Percentiles rank a stretch among this genome's conserved stretches.
Evolutionary conservation across 208 protist species (phyloP).

Genomic region (Crithidia thermophila): DNA sequence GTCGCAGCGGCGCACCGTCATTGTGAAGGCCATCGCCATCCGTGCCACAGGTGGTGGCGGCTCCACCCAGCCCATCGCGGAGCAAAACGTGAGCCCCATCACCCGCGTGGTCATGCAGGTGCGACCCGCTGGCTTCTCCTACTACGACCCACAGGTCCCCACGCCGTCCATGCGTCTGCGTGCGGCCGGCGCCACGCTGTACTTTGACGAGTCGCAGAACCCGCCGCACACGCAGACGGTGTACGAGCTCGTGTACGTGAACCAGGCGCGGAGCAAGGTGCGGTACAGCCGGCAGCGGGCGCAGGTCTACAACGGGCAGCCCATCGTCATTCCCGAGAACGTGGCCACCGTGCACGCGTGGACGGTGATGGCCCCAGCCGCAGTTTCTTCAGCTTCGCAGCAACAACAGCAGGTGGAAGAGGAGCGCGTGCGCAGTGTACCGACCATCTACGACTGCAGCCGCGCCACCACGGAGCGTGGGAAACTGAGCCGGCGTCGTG

Average conservation of each 20-base stretch:
- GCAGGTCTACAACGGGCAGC: slow-evolving; percentile 50
- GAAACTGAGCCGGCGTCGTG: slow-evolving; percentile 34
- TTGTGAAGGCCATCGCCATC: slow-evolving; percentile 60
- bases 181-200: slow-evolving; percentile 57
- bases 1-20: slow-evolving; percentile 30
- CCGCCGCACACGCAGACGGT: slow-evolving; percentile 55
- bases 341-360: slow-evolving; percentile 78
- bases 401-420: no score
- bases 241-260: slow-evolving; percentile 73
- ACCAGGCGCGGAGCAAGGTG: slow-evolving; percentile 58
- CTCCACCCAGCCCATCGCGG: not conserved
- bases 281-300: slow-evolving; percentile 51
- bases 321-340: slow-evolving; percentile 56
- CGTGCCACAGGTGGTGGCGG: not conserved
- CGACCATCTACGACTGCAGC: slow-evolving; percentile 76
- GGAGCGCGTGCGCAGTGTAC: slow-evolving; percentile 53
- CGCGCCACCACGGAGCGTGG: slow-evolving; percentile 35
- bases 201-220: slow-evolving; percentile 78
- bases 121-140: slow-evolving; percentile 56
- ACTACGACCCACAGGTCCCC: slow-evolving; percentile 59
- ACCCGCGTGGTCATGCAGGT: slow-evolving; percentile 54
- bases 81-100: slow-evolving; percentile 42
- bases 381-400: not conserved
- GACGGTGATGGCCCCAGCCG: slow-evolving; percentile 39
- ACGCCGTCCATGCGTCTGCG: slow-evolving; percentile 59